Percentiles rank a stretch among this genome's conserved stretches.
phyloP scores from a whole-genome alignment of 306 rosid species.

The Macrotyloma uniflorum region DNA sequence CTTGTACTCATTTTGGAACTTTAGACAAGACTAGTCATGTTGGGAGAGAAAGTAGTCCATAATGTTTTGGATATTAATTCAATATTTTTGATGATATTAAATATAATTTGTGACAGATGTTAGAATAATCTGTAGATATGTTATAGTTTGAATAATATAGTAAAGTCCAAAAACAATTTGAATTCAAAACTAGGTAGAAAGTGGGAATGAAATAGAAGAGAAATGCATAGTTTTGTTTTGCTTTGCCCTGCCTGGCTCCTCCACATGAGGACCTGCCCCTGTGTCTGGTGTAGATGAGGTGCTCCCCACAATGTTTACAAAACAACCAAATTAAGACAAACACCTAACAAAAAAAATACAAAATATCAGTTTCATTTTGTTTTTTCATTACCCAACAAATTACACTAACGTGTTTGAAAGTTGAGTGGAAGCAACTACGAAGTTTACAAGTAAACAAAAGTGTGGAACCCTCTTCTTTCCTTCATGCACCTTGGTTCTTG shows the following conservation, averaged over 20 bases:
- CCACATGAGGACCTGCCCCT: slow-evolving; percentile 35
- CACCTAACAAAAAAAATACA: not conserved
- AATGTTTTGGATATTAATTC: not conserved
- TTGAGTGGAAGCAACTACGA: slow-evolving; percentile 1
- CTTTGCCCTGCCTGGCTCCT: slow-evolving; percentile 31
- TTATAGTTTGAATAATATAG: not conserved
- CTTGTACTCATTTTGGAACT: not conserved
- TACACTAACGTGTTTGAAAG: not conserved
- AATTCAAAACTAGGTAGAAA: slow-evolving; percentile 15
- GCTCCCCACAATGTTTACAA: slow-evolving; percentile 47
- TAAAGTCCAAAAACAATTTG: not conserved
- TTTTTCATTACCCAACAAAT: slow-evolving; percentile 26
- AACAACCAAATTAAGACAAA: slow-evolving; percentile 36
- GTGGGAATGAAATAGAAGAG: slow-evolving; percentile 1
- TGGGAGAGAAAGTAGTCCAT: not conserved
- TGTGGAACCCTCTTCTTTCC: slow-evolving; percentile 7
- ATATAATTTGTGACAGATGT: not conserved
- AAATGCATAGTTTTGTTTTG: not conserved
- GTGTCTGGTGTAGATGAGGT: slow-evolving; percentile 21
- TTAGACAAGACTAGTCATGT: not conserved
- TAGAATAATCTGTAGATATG: not conserved
- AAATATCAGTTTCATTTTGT: slow-evolving; percentile 19
- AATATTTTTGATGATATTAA: not conserved
- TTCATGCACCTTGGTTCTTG: slow-evolving; percentile 2
- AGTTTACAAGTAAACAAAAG: slow-evolving; percentile 30